Conservation (phyloP, 2,329 filamentous ascomycete genomes). For the Venturia asperata region DNA sequence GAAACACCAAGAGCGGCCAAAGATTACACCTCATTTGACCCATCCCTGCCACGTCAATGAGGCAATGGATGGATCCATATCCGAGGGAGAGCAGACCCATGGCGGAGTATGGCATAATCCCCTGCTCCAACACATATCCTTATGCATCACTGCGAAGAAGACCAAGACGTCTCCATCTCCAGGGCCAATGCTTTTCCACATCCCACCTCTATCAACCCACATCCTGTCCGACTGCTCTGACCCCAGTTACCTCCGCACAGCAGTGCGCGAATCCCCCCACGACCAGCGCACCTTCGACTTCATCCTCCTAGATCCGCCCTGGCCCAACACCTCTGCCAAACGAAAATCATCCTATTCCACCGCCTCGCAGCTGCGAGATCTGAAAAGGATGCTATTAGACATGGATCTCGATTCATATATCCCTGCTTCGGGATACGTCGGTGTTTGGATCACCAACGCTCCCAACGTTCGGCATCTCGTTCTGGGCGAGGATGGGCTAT, state of each 20-base stretch:
- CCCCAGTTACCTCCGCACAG: constrained; percentile 31
- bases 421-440: constrained; percentile 37
- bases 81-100: background rate
- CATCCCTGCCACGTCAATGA: background rate
- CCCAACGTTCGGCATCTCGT: constrained; percentile 47
- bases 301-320: constrained; percentile 68
- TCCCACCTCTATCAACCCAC: constrained; percentile 45
- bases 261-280: constrained; percentile 27
- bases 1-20: background rate
- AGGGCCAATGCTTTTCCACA: constrained; percentile 28
- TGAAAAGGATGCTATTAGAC: constrained; percentile 35
- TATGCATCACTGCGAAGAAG: background rate
- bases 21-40: constrained; percentile 17
- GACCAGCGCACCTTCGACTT: constrained; percentile 49
- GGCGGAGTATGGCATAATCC: background rate
- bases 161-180: background rate
- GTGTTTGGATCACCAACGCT: constrained; percentile 55
- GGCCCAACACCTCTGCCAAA: constrained; percentile 70
- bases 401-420: constrained; percentile 49
- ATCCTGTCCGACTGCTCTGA: constrained; percentile 43
- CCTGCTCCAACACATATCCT: background rate
- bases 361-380: constrained; percentile 44
- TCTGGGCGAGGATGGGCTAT: constrained; percentile 51
- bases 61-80: background rate
- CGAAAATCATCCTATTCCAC: constrained; percentile 49